A percentile compares a stretch with the other conserved stretches of the same genome.
Evolutionary conservation across 2,329 filamentous ascomycete genomes (phyloP).

Genomic region (Diaporthe sp.): DNA sequence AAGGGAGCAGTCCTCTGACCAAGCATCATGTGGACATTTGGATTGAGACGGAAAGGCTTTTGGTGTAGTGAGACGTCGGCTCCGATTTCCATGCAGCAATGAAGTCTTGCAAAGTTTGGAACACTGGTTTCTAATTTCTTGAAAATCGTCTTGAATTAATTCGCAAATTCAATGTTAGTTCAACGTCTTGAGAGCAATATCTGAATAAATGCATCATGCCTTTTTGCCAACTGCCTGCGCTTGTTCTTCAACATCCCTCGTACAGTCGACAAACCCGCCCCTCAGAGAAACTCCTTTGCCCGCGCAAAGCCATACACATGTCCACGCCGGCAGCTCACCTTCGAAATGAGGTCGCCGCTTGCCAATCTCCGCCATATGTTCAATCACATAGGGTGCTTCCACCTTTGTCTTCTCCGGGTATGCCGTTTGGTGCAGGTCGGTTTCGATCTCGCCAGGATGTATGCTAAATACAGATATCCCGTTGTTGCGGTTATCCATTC

Average conservation of each 20-base stretch:
- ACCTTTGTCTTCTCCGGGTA: constrained; percentile 3
- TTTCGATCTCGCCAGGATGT: constrained; percentile 17
- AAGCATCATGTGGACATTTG: background rate
- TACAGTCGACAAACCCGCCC: constrained; percentile 7
- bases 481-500: background rate
- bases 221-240: background rate
- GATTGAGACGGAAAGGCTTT: background rate
- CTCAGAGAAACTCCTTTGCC: background rate
- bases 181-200: too few relatives aligned
- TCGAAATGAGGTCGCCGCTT: constrained; percentile 22
- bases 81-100: background rate
- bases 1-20: background rate
- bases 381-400: constrained; percentile 6
- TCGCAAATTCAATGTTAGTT: too few relatives aligned
- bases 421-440: constrained; percentile 12
- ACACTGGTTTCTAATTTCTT: background rate
- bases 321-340: constrained; percentile 11
- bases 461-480: constrained; percentile 14
- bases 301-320: constrained; percentile 12
- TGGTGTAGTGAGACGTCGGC: background rate
- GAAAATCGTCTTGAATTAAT: background rate
- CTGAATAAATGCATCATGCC: background rate
- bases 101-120: background rate
- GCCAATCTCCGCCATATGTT: constrained; percentile 7
- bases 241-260: constrained; percentile 25